Evolutionary conservation across 345 rosid genomes (phyloP).

Genomic region (Murraya paniculata): DNA sequence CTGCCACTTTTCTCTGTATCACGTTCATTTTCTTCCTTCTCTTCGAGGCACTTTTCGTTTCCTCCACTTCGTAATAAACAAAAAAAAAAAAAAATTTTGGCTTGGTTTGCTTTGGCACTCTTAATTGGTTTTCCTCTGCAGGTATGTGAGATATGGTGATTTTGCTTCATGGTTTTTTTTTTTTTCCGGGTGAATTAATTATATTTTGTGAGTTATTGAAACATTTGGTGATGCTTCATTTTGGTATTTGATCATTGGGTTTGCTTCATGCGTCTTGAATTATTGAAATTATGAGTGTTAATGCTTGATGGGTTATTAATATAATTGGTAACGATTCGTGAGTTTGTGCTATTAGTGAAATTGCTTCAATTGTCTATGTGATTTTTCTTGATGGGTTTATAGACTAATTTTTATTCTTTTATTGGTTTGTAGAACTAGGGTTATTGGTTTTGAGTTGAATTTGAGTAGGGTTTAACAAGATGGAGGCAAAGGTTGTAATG

Average conservation of each 20-base stretch:
- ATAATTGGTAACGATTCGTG: too few relatives aligned
- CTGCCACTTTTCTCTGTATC: too few relatives aligned
- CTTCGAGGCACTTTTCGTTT: too few relatives aligned
- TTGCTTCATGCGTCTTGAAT: slow-evolving; percentile 13
- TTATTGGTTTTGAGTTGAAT: not conserved
- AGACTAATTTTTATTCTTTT: not conserved
- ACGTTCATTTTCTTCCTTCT: too few relatives aligned
- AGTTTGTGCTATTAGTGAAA: too few relatives aligned
- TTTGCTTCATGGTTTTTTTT: not conserved
- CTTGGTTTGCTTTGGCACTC: too few relatives aligned
- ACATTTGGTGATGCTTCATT: slow-evolving; percentile 1
- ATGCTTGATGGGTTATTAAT: slow-evolving; percentile 1
- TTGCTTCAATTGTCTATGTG: not conserved
- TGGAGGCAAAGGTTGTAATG: slow-evolving; percentile 55
- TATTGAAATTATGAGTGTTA: slow-evolving; percentile 5
- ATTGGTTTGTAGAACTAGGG: not conserved
- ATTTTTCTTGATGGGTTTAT: not conserved
- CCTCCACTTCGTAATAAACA: too few relatives aligned
- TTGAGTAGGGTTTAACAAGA: slow-evolving; percentile 14
- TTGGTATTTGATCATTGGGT: slow-evolving; percentile 10
- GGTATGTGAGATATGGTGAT: too few relatives aligned
- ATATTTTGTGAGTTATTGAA: not conserved
- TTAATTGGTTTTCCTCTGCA: too few relatives aligned
- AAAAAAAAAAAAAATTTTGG: too few relatives aligned
- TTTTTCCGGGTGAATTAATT: too few relatives aligned